Evolutionary conservation across 768 basidiomycete species (phyloP).

Genomic region (Vishniacozyma victoriae): DNA sequence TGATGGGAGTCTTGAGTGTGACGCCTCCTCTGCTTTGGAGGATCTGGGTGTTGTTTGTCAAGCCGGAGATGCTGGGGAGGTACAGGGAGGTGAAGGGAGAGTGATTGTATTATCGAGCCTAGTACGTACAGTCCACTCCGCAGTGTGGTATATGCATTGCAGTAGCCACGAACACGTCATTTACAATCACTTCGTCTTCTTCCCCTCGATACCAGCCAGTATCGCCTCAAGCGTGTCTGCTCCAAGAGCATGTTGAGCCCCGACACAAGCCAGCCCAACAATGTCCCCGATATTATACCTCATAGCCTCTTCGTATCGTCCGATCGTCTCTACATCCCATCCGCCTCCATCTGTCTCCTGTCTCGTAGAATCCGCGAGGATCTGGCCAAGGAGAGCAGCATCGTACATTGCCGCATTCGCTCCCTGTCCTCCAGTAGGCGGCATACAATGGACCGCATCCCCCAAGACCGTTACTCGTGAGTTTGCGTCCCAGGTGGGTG

Average conservation of each 20-base stretch:
- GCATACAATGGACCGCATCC: slow-evolving; percentile 20
- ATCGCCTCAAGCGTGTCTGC: no score
- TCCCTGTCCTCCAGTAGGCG: slow-evolving; percentile 17
- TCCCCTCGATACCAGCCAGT: no score
- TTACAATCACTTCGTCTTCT: no score
- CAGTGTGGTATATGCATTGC: no score
- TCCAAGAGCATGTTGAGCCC: no score
- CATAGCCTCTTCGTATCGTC: slow-evolving; percentile 12
- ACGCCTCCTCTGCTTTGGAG: slow-evolving; percentile 22
- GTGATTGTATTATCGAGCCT: no score
- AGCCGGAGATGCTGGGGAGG: slow-evolving; percentile 19
- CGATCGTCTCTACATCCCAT: slow-evolving; percentile 6
- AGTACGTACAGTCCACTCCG: no score
- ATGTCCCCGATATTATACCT: slow-evolving; percentile 6
- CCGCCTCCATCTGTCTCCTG: neutral
- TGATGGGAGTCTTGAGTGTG: slow-evolving; percentile 11
- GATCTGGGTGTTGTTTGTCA: slow-evolving; percentile 14
- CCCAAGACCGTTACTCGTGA: slow-evolving; percentile 14
- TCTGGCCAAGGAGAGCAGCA: slow-evolving; percentile 3
- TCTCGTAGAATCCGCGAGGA: neutral
- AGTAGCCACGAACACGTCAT: no score
- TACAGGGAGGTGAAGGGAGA: slow-evolving; percentile 11
- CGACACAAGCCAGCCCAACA: slow-evolving; percentile 7
- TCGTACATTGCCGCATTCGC: slow-evolving; percentile 17
- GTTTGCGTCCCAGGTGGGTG: slow-evolving; percentile 8